Conservation (phyloP, 441 rosid genomes). For the Arabidopsis lyrata region DNA sequence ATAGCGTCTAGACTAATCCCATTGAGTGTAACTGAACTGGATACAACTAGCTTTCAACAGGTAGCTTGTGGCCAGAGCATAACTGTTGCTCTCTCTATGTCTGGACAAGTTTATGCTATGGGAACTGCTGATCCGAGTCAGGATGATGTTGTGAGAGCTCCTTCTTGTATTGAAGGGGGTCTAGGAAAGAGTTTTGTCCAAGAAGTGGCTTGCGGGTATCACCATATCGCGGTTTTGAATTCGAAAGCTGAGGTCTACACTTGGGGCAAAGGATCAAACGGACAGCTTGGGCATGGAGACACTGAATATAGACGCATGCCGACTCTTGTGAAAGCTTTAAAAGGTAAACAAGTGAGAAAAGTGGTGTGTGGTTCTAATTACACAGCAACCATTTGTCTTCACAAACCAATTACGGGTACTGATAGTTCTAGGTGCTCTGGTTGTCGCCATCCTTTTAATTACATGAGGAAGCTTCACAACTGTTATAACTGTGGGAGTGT, state of each 20-base stretch:
- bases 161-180: constrained; percentile 59
- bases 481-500: constrained; percentile 70
- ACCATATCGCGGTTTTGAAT: constrained; percentile 65
- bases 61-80: constrained; percentile 74
- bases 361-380: constrained; percentile 70
- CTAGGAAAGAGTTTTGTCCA: constrained; percentile 61
- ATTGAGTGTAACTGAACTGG: constrained; percentile 55
- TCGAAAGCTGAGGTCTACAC: constrained; percentile 73
- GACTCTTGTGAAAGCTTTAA: constrained; percentile 64
- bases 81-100: constrained; percentile 62
- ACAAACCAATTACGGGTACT: constrained; percentile 56
- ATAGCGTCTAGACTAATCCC: constrained; percentile 64
- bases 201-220: constrained; percentile 75
- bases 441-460: constrained; percentile 65
- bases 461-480: constrained; percentile 74
- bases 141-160: constrained; percentile 54
- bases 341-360: constrained; percentile 67
- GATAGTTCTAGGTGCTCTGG: constrained; percentile 67
- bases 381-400: constrained; percentile 74
- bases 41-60: constrained; percentile 58
- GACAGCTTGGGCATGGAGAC: constrained; percentile 78
- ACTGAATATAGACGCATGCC: constrained; percentile 57
- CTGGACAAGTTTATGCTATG: constrained; percentile 67
- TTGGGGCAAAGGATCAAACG: constrained; percentile 79
- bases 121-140: constrained; percentile 59